Percentiles rank a stretch among this genome's conserved stretches.
Conservation (phyloP, 1,284 basidiomycete species). For the Apiotrichum porosum region DNA sequence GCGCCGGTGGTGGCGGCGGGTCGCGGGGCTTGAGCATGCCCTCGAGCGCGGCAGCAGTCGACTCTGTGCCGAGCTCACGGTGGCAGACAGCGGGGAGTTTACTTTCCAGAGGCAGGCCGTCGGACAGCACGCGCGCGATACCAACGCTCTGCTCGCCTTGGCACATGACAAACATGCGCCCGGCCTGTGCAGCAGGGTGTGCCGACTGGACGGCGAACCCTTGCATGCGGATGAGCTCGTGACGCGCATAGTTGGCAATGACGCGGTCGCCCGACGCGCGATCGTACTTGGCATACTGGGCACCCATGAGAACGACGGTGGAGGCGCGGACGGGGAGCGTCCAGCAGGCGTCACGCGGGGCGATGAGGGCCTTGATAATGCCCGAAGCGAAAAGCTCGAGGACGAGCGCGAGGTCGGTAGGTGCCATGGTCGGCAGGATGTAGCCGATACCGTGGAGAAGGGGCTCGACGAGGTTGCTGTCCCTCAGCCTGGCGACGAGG, state of each 20-base stretch:
- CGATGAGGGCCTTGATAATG: slow-evolving; percentile 74
- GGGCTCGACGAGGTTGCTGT: slow-evolving; percentile 65
- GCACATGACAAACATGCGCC: slow-evolving; percentile 79
- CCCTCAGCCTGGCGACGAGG: slow-evolving; percentile 59
- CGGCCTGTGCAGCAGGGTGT: slow-evolving; percentile 42
- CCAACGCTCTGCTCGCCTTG: slow-evolving; percentile 74
- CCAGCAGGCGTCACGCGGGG: slow-evolving; percentile 80
- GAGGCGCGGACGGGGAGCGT: slow-evolving; percentile 72
- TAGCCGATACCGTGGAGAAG: slow-evolving; percentile 86
- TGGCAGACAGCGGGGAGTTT: slow-evolving; percentile 52
- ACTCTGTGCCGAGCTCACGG: not conserved
- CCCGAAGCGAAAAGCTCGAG: slow-evolving; percentile 80
- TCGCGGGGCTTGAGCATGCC: slow-evolving; percentile 25
- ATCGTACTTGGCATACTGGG: slow-evolving; percentile 68
- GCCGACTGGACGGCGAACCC: slow-evolving; percentile 60
- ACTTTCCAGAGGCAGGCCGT: slow-evolving; percentile 87
- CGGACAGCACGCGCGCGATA: slow-evolving; percentile 72
- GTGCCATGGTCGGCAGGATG: slow-evolving; percentile 69
- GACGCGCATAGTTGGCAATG: slow-evolving; percentile 69
- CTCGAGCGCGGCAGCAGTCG: slow-evolving; percentile 4
- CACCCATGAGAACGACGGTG: slow-evolving; percentile 84
- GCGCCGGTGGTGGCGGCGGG: slow-evolving; percentile 21
- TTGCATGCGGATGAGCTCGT: slow-evolving; percentile 88
- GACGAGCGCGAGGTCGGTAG: slow-evolving; percentile 67
- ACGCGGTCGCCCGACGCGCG: slow-evolving; percentile 56